phyloP scores from a whole-genome alignment of 1,284 basidiomycete genomes.

The Marasmius oreades region DNA sequence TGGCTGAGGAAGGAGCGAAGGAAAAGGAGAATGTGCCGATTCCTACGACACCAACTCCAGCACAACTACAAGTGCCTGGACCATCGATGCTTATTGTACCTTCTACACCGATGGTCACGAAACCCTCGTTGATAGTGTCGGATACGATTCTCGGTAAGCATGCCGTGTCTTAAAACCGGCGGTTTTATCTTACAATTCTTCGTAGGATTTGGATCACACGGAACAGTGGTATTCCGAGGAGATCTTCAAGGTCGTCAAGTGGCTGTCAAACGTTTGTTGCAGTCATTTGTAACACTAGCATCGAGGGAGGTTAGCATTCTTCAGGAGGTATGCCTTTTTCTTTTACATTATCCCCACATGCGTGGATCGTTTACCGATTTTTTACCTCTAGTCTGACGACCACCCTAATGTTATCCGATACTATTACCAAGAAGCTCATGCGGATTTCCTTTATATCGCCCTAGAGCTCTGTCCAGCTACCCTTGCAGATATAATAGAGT shows the following conservation, averaged over 20 bases:
- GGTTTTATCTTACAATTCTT: neutral
- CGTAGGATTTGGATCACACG: slow-evolving; percentile 92
- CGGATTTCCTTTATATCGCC: slow-evolving; percentile 95
- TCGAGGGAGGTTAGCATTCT: slow-evolving; percentile 92
- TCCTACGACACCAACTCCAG: slow-evolving; percentile 12
- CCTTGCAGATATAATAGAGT: slow-evolving; percentile 88
- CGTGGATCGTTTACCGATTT: neutral
- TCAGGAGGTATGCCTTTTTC: slow-evolving; percentile 57
- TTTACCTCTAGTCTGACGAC: slow-evolving; percentile 61
- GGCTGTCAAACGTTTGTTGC: slow-evolving; percentile 93
- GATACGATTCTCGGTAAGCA: slow-evolving; percentile 74
- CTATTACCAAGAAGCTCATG: slow-evolving; percentile 93
- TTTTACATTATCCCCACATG: neutral
- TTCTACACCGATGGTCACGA: slow-evolving; percentile 18
- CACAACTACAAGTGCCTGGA: neutral
- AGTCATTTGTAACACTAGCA: slow-evolving; percentile 94
- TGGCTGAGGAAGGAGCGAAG: slow-evolving; percentile 21
- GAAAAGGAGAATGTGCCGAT: slow-evolving; percentile 12
- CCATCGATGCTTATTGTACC: slow-evolving; percentile 31
- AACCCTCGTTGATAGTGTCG: slow-evolving; percentile 58
- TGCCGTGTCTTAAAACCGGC: neutral
- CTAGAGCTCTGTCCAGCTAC: slow-evolving; percentile 96
- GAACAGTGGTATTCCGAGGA: slow-evolving; percentile 92
- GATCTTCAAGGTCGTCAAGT: slow-evolving; percentile 95
- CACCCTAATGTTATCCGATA: slow-evolving; percentile 98